A percentile compares a stretch with the other conserved stretches of the same genome.
These are phyloP conservation scores for Exophiala mesophila DNA, from an alignment of 2,329 filamentous ascomycete genomes.

Conservation along the genomic window DNA sequence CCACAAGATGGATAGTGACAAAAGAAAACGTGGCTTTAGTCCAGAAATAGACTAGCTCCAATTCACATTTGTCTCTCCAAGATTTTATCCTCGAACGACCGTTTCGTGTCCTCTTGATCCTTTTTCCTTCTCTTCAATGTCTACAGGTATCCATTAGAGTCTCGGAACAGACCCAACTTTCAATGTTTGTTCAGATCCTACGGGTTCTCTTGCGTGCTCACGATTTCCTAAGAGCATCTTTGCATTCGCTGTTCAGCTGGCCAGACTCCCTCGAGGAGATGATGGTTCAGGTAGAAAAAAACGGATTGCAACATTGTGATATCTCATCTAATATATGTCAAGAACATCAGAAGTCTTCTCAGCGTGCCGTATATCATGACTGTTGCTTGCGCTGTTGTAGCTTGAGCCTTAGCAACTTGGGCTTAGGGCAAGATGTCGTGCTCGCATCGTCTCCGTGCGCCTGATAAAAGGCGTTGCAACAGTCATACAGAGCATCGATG, in stretches of 20 bases:
- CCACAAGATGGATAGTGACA: no score
- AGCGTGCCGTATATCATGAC: not conserved
- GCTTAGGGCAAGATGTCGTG: slow-evolving; percentile 80
- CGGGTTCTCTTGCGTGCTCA: slow-evolving; percentile 92
- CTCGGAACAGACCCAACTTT: slow-evolving; percentile 75
- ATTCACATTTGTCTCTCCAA: no score
- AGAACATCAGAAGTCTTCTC: not conserved
- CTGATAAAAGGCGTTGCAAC: slow-evolving; percentile 84
- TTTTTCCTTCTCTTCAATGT: slow-evolving; percentile 44
- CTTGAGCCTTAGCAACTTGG: slow-evolving; percentile 72
- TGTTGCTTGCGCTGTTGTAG: slow-evolving; percentile 61
- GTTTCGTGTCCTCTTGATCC: slow-evolving; percentile 6
- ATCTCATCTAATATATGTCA: not conserved
- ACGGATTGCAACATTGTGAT: slow-evolving; percentile 29
- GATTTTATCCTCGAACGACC: no score
- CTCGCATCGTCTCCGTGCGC: slow-evolving; percentile 69
- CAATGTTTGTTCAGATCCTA: slow-evolving; percentile 86
- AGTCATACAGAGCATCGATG: slow-evolving; percentile 85
- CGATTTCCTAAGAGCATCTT: slow-evolving; percentile 82
- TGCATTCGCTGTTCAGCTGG: slow-evolving; percentile 68
- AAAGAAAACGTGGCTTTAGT: no score
- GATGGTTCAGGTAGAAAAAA: slow-evolving; percentile 44
- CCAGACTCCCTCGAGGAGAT: slow-evolving; percentile 53
- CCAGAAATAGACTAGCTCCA: no score
- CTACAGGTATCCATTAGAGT: slow-evolving; percentile 97